Evolutionary conservation across 2,329 filamentous ascomycete genomes (phyloP).

Genomic region (Pseudogymnoascus sp.): DNA sequence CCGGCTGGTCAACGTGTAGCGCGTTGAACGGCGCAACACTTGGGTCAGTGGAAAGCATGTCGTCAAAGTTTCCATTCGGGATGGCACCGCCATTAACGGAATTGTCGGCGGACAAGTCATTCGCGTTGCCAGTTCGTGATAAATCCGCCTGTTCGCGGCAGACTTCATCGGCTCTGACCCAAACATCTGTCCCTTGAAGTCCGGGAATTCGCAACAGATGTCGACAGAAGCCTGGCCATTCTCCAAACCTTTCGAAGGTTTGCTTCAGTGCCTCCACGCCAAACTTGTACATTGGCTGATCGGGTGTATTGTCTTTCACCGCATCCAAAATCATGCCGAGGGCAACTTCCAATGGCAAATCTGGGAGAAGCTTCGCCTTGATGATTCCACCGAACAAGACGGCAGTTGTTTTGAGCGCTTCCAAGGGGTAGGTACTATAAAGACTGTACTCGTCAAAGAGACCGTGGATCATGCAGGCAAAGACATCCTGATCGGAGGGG

Average conservation of each 20-base stretch:
- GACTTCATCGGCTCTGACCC: conserved; percentile 72
- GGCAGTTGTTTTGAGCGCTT: conserved; percentile 88
- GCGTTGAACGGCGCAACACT: conserved; percentile 65
- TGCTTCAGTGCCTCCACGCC: conserved; percentile 91
- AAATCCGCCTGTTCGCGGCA: conserved; percentile 57
- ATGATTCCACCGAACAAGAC: conserved; percentile 96
- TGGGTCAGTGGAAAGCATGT: conserved; percentile 48
- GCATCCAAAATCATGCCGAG: conserved; percentile 96
- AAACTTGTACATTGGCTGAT: conserved; percentile 96
- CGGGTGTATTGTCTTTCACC: conserved; percentile 71
- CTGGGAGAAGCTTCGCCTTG: conserved; percentile 81
- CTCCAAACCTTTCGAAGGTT: conserved; percentile 68
- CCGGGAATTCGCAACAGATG: conserved; percentile 74
- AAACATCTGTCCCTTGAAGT: conserved; percentile 76
- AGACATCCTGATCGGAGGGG: conserved; percentile 81
- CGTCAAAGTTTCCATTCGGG: conserved; percentile 63
- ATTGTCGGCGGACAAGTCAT: conserved; percentile 30
- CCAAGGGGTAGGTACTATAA: conserved; percentile 91
- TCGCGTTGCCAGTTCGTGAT: conserved; percentile 47
- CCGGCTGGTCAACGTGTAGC: conserved; percentile 64
- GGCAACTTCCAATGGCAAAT: conserved; percentile 86
- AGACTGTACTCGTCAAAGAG: conserved; percentile 96
- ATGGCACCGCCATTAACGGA: conserved; percentile 41
- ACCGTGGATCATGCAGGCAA: conserved; percentile 97
- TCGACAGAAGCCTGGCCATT: conserved; percentile 94